A percentile compares a stretch with the other conserved stretches of the same genome.
Conservation (phyloP, 768 basidiomycete species). For the Russula brevipes region DNA sequence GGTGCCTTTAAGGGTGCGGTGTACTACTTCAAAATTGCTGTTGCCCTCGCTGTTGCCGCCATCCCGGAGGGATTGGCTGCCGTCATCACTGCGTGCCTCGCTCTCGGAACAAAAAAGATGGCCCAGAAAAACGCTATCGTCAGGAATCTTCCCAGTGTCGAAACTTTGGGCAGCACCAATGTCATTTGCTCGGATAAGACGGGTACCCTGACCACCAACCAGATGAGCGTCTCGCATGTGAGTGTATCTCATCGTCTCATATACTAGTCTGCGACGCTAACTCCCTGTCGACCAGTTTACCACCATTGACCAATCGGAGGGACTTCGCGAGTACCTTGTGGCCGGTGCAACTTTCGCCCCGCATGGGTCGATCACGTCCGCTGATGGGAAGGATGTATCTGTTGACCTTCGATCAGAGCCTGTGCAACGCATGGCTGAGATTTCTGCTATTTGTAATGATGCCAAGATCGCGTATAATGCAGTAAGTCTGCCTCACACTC, state of each 20-base stretch:
- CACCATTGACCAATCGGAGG: constrained; percentile 52
- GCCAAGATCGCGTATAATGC: constrained; percentile 80
- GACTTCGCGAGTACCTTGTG: constrained; percentile 66
- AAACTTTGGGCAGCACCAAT: constrained; percentile 96
- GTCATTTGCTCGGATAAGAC: constrained; percentile 99
- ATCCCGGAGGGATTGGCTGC: constrained; percentile 98
- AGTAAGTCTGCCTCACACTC: constrained; percentile 40
- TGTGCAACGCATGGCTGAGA: constrained; percentile 82
- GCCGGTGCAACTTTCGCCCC: constrained; percentile 94
- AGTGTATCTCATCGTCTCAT: constrained; percentile 21
- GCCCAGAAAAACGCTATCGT: constrained; percentile 98
- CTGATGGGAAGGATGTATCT: constrained; percentile 54
- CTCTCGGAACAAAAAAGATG: constrained; percentile 98
- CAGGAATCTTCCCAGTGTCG: constrained; percentile 90
- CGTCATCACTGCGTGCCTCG: constrained; percentile 95
- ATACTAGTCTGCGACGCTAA: not conserved
- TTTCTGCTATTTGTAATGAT: constrained; percentile 92
- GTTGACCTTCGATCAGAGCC: constrained; percentile 61
- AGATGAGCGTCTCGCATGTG: constrained; percentile 91
- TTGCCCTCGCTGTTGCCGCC: constrained; percentile 96
- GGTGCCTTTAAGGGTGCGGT: constrained; percentile 89
- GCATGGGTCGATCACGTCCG: constrained; percentile 61
- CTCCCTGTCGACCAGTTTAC: constrained; percentile 51
- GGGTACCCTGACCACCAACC: constrained; percentile 91
- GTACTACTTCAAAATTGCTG: constrained; percentile 99